Evolutionary conservation across 129 eudicot species (phyloP), one percentile per base, ranked within the genome.

Genomic region (Pittosporum tobira): DNA sequence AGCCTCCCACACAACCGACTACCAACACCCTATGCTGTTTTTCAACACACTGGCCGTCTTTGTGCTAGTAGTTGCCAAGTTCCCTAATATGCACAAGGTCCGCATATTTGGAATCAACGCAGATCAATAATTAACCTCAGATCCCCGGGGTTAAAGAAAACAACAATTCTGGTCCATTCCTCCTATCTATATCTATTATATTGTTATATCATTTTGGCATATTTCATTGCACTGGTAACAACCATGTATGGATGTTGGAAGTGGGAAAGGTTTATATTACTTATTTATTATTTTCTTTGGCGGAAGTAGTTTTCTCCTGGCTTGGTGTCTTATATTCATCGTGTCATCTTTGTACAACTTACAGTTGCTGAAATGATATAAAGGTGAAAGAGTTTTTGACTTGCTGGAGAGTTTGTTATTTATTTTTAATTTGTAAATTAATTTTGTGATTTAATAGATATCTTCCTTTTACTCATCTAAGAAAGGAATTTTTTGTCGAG

Each of bases 51-150:
- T 82, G 23, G 97, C 94, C 4, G 97, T 90, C 40, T 82, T 90
- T 19, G 75, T 90, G 63, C 69, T 85, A 55, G 95, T 90, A 23
- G 88, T 90, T 62, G 97, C 97, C 63, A 90, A 90, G 80, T 90
- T 90, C 58, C 97, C 95, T 0, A 62, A 80, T 71, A 85, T 90
- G 97, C 97, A 90, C 79, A 90, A 86, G 71, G 97, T 90, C 50
- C 95, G 97, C 9, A 90, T 85, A 26, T 85, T 90, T 67, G 97
- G 97, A 51, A 90, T 90, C 63, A 90, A 90, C 66, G 95, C 88
- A n/a, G 97, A 82, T 66, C 88, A 79, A 67, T 87, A 80, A 87
- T 47, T n/a, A n/a, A n/a, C n/a, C n/a, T n/a, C 64, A 49, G 44
- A 13, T n/a, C 5, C 13, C 53, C 62, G 24, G 23, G n/a, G n/a